Percentiles rank a stretch among this genome's conserved stretches.
Evolutionary conservation across 441 rosid species (phyloP).

Genomic region (Raphanus hybrid): DNA sequence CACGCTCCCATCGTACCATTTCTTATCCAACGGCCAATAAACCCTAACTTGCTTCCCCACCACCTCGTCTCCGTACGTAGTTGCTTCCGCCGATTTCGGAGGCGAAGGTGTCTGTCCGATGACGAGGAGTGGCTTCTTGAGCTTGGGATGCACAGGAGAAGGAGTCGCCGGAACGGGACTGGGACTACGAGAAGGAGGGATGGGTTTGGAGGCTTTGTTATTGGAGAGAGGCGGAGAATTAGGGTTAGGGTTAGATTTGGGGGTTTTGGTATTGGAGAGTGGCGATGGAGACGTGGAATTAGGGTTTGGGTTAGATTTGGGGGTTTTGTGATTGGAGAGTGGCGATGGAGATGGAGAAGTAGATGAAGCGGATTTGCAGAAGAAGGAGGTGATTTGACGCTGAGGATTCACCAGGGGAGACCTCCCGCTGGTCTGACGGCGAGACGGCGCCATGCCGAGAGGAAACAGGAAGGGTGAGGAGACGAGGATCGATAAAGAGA

Average conservation of each 20-base stretch:
- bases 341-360: slow-evolving; percentile 60
- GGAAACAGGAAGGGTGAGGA: not conserved
- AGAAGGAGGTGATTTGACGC: slow-evolving; percentile 82
- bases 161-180: slow-evolving; percentile 69
- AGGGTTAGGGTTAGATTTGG: slow-evolving; percentile 44
- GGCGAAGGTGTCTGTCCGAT: slow-evolving; percentile 60
- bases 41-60: slow-evolving; percentile 72
- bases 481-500: not conserved
- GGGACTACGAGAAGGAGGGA: slow-evolving; percentile 50
- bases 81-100: slow-evolving; percentile 34
- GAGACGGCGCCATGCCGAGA: slow-evolving; percentile 64
- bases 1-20: slow-evolving; percentile 84
- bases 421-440: slow-evolving; percentile 74
- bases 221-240: slow-evolving; percentile 53
- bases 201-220: slow-evolving; percentile 44
- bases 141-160: slow-evolving; percentile 65
- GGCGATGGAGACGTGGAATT: slow-evolving; percentile 53
- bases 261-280: slow-evolving; percentile 47
- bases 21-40: slow-evolving; percentile 95
- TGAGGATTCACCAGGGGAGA: slow-evolving; percentile 92
- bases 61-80: slow-evolving; percentile 63
- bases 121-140: slow-evolving; percentile 65
- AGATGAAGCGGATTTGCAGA: slow-evolving; percentile 47
- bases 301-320: slow-evolving; percentile 46
- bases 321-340: slow-evolving; percentile 47